phyloP scores from a whole-genome alignment of 140 eudicot genomes.

The Bidens hawaiensis region DNA sequence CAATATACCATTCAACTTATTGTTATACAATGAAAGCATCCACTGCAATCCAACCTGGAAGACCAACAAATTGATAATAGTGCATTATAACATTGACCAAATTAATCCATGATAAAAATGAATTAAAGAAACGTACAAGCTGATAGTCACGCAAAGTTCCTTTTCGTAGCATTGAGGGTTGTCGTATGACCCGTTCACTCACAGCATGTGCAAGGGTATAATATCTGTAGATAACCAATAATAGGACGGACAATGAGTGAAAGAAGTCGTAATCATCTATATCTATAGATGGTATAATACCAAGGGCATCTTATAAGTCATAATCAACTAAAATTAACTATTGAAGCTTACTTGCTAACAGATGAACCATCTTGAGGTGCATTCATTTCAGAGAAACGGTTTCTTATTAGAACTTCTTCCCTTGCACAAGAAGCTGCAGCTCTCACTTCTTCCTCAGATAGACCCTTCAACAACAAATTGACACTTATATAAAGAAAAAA shows the following conservation, averaged over 20 bases:
- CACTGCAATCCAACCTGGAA: constrained; percentile 97
- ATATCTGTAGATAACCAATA: constrained; percentile 55
- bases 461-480: constrained; percentile 48
- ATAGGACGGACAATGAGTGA: not conserved
- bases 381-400: constrained; percentile 98
- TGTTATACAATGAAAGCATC: constrained; percentile 96
- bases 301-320: not conserved
- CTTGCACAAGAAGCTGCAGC: constrained; percentile 98
- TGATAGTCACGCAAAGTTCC: constrained; percentile 97
- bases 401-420: constrained; percentile 92
- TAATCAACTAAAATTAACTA: not conserved
- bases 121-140: constrained; percentile 56
- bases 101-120: not conserved
- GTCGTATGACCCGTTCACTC: constrained; percentile 81
- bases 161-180: constrained; percentile 85
- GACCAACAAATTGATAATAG: not conserved
- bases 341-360: constrained; percentile 78
- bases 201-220: constrained; percentile 98
- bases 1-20: constrained; percentile 88
- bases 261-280: not conserved
- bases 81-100: not conserved
- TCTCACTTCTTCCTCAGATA: constrained; percentile 98
- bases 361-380: constrained; percentile 84
- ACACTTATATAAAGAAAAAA: not conserved
- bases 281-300: not conserved